Conservation (phyloP, 1,284 basidiomycete genomes). For the Fistulina hepatica region DNA sequence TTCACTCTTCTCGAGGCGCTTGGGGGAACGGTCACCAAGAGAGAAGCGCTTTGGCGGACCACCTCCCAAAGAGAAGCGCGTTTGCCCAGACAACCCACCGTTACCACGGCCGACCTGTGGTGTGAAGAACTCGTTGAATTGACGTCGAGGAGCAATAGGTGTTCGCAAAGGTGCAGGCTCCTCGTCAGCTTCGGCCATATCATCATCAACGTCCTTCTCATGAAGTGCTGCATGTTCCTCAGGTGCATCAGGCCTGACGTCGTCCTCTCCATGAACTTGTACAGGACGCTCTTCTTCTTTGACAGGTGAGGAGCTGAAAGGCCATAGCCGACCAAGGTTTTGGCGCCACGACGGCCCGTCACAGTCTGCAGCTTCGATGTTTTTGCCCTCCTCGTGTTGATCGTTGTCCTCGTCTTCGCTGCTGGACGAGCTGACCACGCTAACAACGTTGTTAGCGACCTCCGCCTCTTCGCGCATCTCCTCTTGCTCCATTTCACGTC, state of each 20-base stretch:
- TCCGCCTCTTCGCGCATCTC: conserved; percentile 33
- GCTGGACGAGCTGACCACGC: conserved; percentile 18
- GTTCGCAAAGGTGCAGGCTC: conserved; percentile 7
- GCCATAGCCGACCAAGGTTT: conserved; percentile 12
- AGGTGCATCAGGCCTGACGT: conserved; percentile 18
- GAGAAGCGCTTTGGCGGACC: not conserved
- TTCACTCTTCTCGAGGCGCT: not conserved
- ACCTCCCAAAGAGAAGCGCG: not conserved
- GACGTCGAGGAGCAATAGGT: not conserved
- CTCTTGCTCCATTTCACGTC: conserved; percentile 28
- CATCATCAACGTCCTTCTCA: conserved; percentile 21
- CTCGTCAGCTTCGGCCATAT: conserved; percentile 14
- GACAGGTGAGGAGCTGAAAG: conserved; percentile 3
- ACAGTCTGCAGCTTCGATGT: not conserved
- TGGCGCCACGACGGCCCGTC: conserved; percentile 10
- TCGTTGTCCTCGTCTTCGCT: not conserved
- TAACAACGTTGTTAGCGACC: conserved; percentile 29
- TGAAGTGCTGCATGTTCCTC: conserved; percentile 21
- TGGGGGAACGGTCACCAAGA: not conserved
- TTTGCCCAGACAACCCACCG: no score
- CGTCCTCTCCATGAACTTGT: conserved; percentile 21
- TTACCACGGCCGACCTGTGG: not conserved
- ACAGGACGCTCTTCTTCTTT: conserved; percentile 11
- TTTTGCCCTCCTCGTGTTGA: not conserved
- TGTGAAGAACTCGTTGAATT: not conserved